Conservation (phyloP, 768 basidiomycete species). For the Hortiboletus flavorubellus region DNA sequence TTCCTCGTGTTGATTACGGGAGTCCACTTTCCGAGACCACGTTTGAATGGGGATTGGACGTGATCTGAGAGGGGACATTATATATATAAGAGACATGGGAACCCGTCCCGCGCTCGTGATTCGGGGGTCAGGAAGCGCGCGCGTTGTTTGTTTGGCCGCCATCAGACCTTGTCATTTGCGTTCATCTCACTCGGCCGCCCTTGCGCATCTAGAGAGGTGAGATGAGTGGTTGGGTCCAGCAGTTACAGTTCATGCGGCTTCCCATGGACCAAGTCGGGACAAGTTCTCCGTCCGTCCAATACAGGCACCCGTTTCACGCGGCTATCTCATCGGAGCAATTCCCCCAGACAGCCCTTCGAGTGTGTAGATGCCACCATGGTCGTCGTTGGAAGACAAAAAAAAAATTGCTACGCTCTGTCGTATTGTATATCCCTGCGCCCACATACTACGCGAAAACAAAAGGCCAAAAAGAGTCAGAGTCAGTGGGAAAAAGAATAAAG, state of each 20-base stretch:
- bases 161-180: background rate
- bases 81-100: background rate
- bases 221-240: background rate
- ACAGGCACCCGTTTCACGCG: constrained; percentile 15
- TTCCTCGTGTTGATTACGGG: background rate
- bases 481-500: constrained; percentile 5
- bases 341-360: constrained; percentile 23
- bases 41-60: constrained; percentile 16
- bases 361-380: constrained; percentile 14
- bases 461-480: constrained; percentile 20
- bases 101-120: constrained; percentile 3
- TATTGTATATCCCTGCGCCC: constrained; percentile 28
- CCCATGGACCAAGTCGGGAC: background rate
- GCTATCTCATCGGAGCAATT: background rate
- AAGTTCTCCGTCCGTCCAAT: background rate
- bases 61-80: background rate
- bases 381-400: constrained; percentile 26
- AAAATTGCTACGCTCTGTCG: constrained; percentile 17
- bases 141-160: background rate
- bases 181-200: background rate
- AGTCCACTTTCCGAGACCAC: background rate
- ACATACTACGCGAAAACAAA: constrained; percentile 15
- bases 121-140: background rate
- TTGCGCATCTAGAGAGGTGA: constrained; percentile 22
- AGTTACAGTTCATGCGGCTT: constrained; percentile 2